Evolutionary conservation across 257 asterid species (phyloP).

Genomic region (Solanum sparsipilum): DNA sequence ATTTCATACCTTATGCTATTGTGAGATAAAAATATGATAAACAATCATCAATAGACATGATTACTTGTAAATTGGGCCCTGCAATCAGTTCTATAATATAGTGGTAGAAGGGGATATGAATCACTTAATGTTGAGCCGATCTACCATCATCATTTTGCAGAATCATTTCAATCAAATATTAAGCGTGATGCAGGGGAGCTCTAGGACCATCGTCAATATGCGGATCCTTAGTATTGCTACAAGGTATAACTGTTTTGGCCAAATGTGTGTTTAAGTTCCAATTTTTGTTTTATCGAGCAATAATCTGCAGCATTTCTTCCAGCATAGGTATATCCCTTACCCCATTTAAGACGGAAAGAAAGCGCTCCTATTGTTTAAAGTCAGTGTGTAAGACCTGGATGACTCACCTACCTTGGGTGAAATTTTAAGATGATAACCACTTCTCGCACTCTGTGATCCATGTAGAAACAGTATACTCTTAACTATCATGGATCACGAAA

Average conservation of each 20-base stretch:
- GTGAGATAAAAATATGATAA: not conserved
- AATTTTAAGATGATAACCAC: not conserved
- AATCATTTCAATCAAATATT: constrained; percentile 70
- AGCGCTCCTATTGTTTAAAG: not conserved
- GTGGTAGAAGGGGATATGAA: not conserved
- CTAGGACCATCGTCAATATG: constrained; percentile 48
- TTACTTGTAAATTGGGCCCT: not conserved
- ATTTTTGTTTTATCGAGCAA: not conserved
- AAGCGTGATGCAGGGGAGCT: constrained; percentile 65
- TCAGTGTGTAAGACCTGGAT: not conserved
- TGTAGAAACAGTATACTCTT: not conserved
- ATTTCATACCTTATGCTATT: not conserved
- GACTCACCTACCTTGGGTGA: not conserved
- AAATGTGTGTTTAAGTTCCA: not conserved
- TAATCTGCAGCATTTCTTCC: not conserved
- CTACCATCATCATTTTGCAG: constrained; percentile 34
- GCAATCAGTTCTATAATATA: not conserved
- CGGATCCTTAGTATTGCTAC: constrained; percentile 58
- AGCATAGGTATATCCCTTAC: not conserved
- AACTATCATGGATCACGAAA: not conserved
- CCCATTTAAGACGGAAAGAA: not conserved
- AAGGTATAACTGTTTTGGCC: constrained; percentile 28
- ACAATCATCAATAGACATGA: not conserved
- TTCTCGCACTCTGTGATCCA: not conserved
- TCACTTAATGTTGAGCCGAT: not conserved